Conservation (phyloP, 2,329 filamentous ascomycete species). For the Pseudogymnoascus sp. region DNA sequence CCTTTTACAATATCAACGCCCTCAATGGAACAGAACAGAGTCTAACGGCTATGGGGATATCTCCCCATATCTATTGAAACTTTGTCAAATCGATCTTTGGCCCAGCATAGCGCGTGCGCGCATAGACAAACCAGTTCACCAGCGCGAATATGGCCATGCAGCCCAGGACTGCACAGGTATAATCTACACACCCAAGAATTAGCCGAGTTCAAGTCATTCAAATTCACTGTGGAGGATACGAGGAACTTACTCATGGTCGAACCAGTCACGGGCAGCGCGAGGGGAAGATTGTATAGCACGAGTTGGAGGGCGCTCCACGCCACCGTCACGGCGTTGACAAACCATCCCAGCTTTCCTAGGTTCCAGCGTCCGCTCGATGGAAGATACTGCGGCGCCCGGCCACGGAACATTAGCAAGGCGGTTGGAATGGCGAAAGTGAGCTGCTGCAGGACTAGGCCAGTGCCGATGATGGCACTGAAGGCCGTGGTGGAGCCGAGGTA, state of each 20-base stretch:
- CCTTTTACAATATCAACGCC: not conserved
- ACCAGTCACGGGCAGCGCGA: not conserved
- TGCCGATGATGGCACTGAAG: slow-evolving; percentile 64
- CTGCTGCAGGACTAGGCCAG: slow-evolving; percentile 64
- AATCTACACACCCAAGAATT: not conserved
- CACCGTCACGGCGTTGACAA: not conserved
- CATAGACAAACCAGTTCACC: slow-evolving; percentile 6
- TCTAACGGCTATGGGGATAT: not conserved
- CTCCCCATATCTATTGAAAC: not conserved
- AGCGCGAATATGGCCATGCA: not conserved
- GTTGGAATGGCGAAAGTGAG: slow-evolving; percentile 59
- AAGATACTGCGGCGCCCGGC: not conserved
- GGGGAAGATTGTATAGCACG: slow-evolving; percentile 1
- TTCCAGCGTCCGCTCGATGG: not conserved
- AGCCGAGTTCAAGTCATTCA: not conserved
- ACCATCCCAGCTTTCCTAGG: not conserved
- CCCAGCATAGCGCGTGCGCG: not conserved
- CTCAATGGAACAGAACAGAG: not conserved
- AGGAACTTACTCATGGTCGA: not conserved
- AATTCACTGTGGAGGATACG: not conserved
- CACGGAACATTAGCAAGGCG: not conserved
- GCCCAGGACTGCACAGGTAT: not conserved
- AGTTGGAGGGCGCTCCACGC: slow-evolving; percentile 2
- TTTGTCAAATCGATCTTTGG: slow-evolving; percentile 3
- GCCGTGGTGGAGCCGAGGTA: slow-evolving; percentile 61